A percentile compares a stretch with the other conserved stretches of the same genome.
Evolutionary conservation across 1,284 basidiomycete species (phyloP).

Genomic region (Cerrena zonata): DNA sequence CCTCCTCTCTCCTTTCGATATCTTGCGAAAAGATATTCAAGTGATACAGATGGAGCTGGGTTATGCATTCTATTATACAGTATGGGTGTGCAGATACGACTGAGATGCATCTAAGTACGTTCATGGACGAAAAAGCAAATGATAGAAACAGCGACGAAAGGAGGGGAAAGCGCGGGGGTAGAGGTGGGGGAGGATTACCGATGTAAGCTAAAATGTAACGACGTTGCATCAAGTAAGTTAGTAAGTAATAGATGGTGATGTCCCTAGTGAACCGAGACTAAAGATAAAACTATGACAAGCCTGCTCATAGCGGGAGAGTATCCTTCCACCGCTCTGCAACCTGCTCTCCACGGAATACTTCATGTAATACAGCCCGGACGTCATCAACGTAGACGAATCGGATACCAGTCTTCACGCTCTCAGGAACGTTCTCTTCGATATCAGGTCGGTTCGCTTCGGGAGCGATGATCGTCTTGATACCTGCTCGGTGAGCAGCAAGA

Average conservation of each 20-base stretch:
- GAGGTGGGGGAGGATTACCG: background rate
- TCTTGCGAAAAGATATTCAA: too few species aligned
- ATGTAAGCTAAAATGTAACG: background rate
- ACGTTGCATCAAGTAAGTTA: background rate
- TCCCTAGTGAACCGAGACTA: too few species aligned
- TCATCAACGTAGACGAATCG: slow-evolving; percentile 90
- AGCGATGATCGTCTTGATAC: slow-evolving; percentile 86
- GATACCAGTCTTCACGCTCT: slow-evolving; percentile 89
- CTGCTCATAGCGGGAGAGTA: slow-evolving; percentile 30
- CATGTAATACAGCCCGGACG: slow-evolving; percentile 79
- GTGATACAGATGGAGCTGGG: background rate
- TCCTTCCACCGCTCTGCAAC: slow-evolving; percentile 66
- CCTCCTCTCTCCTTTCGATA: too few species aligned
- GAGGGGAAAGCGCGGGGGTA: too few species aligned
- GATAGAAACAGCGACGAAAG: too few species aligned
- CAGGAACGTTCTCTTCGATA: slow-evolving; percentile 92
- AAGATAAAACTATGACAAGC: background rate
- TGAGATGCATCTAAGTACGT: background rate
- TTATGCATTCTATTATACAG: background rate
- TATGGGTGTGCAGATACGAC: background rate
- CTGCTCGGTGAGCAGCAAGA: slow-evolving; percentile 87
- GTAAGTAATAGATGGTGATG: background rate
- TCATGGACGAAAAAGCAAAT: background rate
- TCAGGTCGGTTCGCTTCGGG: slow-evolving; percentile 84
- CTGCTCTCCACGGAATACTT: slow-evolving; percentile 70